Conservation (phyloP, 371 early-diverging fungal genomes). For the Rhizopus delemar region DNA sequence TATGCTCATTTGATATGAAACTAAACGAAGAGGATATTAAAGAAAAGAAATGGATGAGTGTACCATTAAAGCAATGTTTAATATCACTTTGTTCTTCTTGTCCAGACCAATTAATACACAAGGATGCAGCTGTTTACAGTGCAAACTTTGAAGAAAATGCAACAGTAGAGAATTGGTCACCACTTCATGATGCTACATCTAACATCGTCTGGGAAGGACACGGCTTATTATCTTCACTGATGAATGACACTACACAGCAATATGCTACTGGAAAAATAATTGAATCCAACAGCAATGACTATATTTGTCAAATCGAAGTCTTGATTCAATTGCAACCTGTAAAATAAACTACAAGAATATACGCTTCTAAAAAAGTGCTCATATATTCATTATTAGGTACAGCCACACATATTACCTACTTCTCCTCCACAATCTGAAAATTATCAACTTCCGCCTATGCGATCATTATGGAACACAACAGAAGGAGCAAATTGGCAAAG, state of each 20-base stretch:
- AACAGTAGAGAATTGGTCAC: slow-evolving; percentile 30
- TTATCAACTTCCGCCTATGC: slow-evolving; percentile 20
- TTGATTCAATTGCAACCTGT: slow-evolving; percentile 40
- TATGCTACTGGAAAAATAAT: slow-evolving; percentile 25
- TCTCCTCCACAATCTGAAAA: not conserved
- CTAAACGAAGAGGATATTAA: slow-evolving; percentile 16
- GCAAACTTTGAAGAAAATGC: slow-evolving; percentile 41
- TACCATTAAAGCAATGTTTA: slow-evolving; percentile 34
- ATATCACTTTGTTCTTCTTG: slow-evolving; percentile 37
- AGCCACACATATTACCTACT: no score
- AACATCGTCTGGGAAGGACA: slow-evolving; percentile 45
- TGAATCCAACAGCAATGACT: slow-evolving; percentile 3
- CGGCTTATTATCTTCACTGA: slow-evolving; percentile 27
- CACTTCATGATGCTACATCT: slow-evolving; percentile 24
- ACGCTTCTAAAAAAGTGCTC: not conserved
- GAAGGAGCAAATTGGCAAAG: no score
- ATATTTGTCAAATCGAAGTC: slow-evolving; percentile 29
- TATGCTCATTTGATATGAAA: slow-evolving; percentile 35
- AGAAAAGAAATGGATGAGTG: slow-evolving; percentile 27
- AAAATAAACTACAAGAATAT: not conserved
- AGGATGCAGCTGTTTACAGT: slow-evolving; percentile 38
- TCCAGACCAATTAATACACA: slow-evolving; percentile 40
- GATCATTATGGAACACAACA: slow-evolving; percentile 12
- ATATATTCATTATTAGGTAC: no score
- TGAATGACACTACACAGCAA: slow-evolving; percentile 14